Conservation (phyloP, 148 eudicot species). For the Rhododendron kiyosumense region DNA sequence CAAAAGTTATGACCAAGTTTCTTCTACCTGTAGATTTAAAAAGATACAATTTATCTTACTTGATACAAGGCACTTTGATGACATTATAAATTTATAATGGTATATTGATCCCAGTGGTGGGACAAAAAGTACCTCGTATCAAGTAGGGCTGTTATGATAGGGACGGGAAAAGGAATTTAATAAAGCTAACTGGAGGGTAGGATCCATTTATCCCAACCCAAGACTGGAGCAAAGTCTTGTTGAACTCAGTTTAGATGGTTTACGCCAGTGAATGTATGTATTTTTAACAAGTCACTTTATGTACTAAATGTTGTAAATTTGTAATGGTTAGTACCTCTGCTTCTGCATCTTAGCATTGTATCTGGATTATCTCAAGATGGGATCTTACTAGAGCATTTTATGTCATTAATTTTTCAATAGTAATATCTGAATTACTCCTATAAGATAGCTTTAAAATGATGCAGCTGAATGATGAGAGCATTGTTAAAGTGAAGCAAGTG, state of each 20-base stretch:
- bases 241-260: not conserved
- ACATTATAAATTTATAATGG: not conserved
- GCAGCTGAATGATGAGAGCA: not conserved
- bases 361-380: not conserved
- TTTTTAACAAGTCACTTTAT: not conserved
- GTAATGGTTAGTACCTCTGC: not conserved
- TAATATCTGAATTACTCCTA: not conserved
- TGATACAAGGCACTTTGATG: not conserved
- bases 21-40: not conserved
- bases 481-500: not conserved
- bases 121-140: not conserved
- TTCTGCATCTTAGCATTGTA: not conserved
- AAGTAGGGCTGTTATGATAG: not conserved
- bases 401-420: not conserved
- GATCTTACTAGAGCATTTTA: not conserved
- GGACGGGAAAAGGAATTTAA: not conserved
- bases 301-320: not conserved
- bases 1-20: not conserved
- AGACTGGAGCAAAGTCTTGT: not conserved
- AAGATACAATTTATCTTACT: not conserved
- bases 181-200: not conserved
- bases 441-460: not conserved
- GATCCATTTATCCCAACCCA: not conserved
- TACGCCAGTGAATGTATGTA: not conserved
- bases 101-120: not conserved